Evolutionary conservation across 1,139 yeast genomes (phyloP).

Genomic region (Wickerhamiella infanticola): DNA sequence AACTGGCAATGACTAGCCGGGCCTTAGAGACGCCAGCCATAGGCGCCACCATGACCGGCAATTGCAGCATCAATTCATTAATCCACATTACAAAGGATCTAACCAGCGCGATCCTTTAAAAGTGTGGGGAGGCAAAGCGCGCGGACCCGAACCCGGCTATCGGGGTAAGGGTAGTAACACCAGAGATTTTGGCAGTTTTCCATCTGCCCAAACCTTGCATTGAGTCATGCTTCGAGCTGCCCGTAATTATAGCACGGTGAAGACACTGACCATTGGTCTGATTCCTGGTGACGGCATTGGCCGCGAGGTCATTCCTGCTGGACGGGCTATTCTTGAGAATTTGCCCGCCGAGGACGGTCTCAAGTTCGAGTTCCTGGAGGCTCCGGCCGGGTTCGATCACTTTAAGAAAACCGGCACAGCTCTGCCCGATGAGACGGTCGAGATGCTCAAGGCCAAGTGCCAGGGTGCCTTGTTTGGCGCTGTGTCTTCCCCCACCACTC

Average conservation of each 20-base stretch:
- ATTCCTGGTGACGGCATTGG: slow-evolving; percentile 99
- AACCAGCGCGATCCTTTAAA: not conserved
- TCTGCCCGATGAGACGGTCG: slow-evolving; percentile 82
- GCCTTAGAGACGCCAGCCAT: slow-evolving; percentile 35
- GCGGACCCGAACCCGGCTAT: too few relatives aligned
- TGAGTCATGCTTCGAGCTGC: not conserved
- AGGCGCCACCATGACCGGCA: slow-evolving; percentile 34
- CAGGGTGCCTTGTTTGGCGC: slow-evolving; percentile 98
- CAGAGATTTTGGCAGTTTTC: too few relatives aligned
- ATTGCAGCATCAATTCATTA: not conserved
- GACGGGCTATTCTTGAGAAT: slow-evolving; percentile 67
- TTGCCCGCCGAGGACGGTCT: slow-evolving; percentile 63
- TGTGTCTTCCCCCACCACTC: slow-evolving; percentile 80
- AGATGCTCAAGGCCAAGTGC: slow-evolving; percentile 61
- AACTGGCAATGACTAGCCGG: slow-evolving; percentile 27
- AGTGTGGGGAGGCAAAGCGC: too few relatives aligned
- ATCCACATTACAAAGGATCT: not conserved
- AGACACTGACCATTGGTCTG: slow-evolving; percentile 29
- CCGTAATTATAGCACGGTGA: slow-evolving; percentile 10
- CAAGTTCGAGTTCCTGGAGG: slow-evolving; percentile 67
- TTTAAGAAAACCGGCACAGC: slow-evolving; percentile 91
- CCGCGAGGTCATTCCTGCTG: slow-evolving; percentile 92
- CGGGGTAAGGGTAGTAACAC: too few relatives aligned
- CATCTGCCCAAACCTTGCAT: not conserved
- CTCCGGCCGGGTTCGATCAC: slow-evolving; percentile 86